Base-by-base conservation (phyloP, 495 filamentous ascomycete species). In the Astrocystis sublimbata region DNA sequence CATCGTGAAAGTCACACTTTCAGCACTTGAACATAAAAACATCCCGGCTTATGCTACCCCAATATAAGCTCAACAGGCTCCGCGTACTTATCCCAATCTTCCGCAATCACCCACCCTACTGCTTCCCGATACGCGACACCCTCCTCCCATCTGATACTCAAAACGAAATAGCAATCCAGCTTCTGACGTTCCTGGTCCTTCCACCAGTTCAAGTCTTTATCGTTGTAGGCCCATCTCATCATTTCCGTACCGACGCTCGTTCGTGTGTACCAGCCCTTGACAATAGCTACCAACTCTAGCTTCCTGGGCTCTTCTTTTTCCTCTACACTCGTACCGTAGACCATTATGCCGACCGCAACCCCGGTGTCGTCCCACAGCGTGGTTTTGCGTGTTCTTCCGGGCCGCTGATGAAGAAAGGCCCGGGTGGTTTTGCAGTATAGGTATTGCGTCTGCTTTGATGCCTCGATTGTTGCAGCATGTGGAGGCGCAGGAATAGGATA, bases 131-230 rank as follows among this genome's bases (percentile, higher is more conserved):
- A 49, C 10, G 46, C 46, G 13, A 30, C 46, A 9, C 26, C 46
- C 4, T 49, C 30, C 24, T 49, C 26, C 46, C 46, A 49, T 30
- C 30, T 26, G n/a, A 49, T 49, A 49, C 46, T 49, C n/a, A 49
- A 26, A 31, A 49, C 46, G 17, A 49, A 49, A 49, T 49, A 49
- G 24, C 26, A 49, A 49, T 49, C 46, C 26, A 49, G 5, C 17
- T 49, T 49, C 15, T 17, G 24, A 30, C 13, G 6, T 30, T 49
- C 46, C 15, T 49, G 46, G 3, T 49, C 46, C 17, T 49, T 30
- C 46, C 46, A 49, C 46, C 46, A 49, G n/a, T 49, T 49, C 46
- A 49, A 31, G 10, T 49, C 46, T 1, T 8, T 49, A 30, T 49
- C 24, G 10, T 49, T 49, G 2, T 2, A 15, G 2, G 46, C 46